Evolutionary conservation across 2,329 filamentous ascomycete genomes (phyloP).

Genomic region (Fusarium luffae): DNA sequence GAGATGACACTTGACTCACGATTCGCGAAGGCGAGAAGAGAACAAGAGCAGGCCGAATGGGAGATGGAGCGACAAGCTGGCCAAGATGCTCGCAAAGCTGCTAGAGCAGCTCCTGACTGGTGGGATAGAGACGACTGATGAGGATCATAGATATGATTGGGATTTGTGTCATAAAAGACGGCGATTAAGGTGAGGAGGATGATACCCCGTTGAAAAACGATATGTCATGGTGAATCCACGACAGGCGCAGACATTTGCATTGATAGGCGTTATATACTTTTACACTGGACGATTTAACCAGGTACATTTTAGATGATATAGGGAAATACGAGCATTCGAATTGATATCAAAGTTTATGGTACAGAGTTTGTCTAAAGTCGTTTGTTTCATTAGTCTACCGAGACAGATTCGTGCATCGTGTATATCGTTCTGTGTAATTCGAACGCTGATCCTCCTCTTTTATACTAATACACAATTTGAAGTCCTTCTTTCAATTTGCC

Average conservation of each 20-base stretch:
- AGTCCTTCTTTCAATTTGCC: neutral
- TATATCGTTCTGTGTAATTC: slow-evolving; percentile 11
- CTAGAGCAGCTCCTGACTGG: slow-evolving; percentile 43
- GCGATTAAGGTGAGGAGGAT: neutral
- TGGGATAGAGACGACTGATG: slow-evolving; percentile 45
- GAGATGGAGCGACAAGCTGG: slow-evolving; percentile 33
- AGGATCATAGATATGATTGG: neutral
- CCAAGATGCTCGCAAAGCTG: slow-evolving; percentile 1
- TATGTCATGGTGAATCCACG: slow-evolving; percentile 9
- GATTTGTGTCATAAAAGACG: neutral
- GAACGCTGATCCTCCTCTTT: slow-evolving; percentile 10
- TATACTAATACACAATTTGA: neutral
- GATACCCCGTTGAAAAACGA: slow-evolving; percentile 36
- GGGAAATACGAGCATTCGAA: neutral
- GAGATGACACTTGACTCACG: slow-evolving; percentile 64
- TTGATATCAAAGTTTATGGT: neutral
- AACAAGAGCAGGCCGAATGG: slow-evolving; percentile 58
- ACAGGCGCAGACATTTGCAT: slow-evolving; percentile 23
- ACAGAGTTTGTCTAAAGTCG: neutral
- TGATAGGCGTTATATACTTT: slow-evolving; percentile 28
- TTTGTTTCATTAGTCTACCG: slow-evolving; percentile 13
- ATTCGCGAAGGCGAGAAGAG: slow-evolving; percentile 59
- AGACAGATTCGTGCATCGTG: slow-evolving; percentile 11
- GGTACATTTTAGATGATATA: slow-evolving; percentile 3
- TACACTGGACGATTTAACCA: neutral